Percentiles rank a stretch among this genome's conserved stretches.
phyloP scores from a whole-genome alignment of 306 rosid genomes.

The Prunus salicina region DNA sequence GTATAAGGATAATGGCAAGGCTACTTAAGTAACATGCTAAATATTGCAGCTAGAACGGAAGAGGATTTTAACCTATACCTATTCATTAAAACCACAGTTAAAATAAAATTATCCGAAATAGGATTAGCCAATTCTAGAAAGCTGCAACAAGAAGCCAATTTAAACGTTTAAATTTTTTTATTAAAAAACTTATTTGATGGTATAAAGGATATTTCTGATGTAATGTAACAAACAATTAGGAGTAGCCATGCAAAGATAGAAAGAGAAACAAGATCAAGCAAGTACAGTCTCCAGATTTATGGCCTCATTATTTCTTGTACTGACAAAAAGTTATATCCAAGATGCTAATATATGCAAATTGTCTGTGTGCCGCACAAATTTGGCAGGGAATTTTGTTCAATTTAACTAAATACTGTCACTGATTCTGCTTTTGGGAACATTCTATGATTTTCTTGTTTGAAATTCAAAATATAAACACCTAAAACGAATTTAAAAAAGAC shows the following conservation, averaged over 20 bases:
- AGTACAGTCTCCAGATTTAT: not conserved
- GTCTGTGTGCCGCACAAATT: not conserved
- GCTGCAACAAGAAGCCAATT: not conserved
- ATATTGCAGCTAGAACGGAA: not conserved
- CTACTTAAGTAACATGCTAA: not conserved
- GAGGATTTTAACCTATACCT: not conserved
- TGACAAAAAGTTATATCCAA: not conserved
- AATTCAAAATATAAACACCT: not conserved
- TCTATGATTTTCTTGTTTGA: not conserved
- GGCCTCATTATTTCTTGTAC: not conserved
- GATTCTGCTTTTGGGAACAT: not conserved
- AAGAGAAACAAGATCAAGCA: not conserved
- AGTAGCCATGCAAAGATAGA: not conserved
- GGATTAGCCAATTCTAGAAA: not conserved
- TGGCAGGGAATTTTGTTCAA: not conserved
- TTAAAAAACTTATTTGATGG: not conserved
- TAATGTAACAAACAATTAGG: not conserved
- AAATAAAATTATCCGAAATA: not conserved
- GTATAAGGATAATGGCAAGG: not conserved
- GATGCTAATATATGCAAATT: not conserved
- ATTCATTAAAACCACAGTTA: not conserved
- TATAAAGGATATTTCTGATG: not conserved
- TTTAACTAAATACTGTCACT: not conserved
- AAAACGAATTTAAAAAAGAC: not conserved
- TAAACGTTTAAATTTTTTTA: too few species aligned